phyloP scores from a whole-genome alignment of 805 yeast genomes.

The Pichia californica region DNA sequence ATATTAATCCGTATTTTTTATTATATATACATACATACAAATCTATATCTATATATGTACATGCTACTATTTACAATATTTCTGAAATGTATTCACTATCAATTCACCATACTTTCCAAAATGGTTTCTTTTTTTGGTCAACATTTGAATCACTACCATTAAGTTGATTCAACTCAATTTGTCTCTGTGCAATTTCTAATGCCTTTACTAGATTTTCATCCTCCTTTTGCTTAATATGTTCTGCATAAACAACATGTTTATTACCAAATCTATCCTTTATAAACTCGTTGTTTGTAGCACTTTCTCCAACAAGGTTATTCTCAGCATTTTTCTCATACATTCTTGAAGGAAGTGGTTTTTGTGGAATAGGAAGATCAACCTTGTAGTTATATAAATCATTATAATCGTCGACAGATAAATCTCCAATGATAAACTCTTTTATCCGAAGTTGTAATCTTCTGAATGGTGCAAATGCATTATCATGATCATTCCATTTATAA shows the following conservation, averaged over 20 bases:
- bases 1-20: no score
- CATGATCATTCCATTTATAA: slow-evolving; percentile 78
- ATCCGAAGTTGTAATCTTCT: slow-evolving; percentile 53
- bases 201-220: slow-evolving; percentile 51
- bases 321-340: slow-evolving; percentile 35
- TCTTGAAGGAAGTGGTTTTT: slow-evolving; percentile 32
- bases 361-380: slow-evolving; percentile 31
- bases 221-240: slow-evolving; percentile 57
- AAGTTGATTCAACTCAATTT: slow-evolving; percentile 18
- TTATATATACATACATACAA: no score
- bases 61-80: neutral
- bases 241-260: slow-evolving; percentile 70
- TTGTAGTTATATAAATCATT: slow-evolving; percentile 51
- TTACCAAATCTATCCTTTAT: slow-evolving; percentile 57
- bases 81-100: no score
- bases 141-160: slow-evolving; percentile 1
- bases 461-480: slow-evolving; percentile 64
- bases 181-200: slow-evolving; percentile 33
- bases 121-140: slow-evolving; percentile 12
- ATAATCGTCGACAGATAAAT: slow-evolving; percentile 50
- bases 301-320: slow-evolving; percentile 29
- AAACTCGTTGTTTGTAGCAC: slow-evolving; percentile 32
- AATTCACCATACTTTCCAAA: slow-evolving; percentile 29
- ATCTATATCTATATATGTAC: neutral
- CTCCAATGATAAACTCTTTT: slow-evolving; percentile 49